phyloP scores from a whole-genome alignment of 108 stramenopile species.

The Nitzschia sp. region DNA sequence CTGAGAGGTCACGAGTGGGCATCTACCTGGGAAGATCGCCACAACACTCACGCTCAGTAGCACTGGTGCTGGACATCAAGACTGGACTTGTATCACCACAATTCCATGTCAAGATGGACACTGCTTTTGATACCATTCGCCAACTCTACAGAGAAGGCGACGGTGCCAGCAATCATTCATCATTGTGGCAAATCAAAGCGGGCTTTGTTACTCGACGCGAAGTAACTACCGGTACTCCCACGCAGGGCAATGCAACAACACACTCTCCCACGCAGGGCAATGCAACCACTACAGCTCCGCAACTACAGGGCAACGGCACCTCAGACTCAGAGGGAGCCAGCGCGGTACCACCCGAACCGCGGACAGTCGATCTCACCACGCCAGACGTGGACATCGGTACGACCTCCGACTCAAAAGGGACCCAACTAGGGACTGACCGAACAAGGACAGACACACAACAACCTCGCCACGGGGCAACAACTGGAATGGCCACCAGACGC shows the following conservation, averaged over 20 bases:
- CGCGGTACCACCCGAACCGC: not conserved
- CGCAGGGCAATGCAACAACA: not conserved
- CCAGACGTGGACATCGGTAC: not conserved
- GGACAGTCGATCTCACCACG: not conserved
- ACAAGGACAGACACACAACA: not conserved
- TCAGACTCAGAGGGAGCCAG: not conserved
- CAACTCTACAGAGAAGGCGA: not conserved
- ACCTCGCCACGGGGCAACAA: not conserved
- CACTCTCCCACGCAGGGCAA: not conserved
- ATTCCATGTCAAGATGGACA: slow-evolving; percentile 40
- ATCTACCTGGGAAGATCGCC: slow-evolving; percentile 39
- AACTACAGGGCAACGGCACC: not conserved
- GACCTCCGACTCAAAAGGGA: not conserved
- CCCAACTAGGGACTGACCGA: not conserved
- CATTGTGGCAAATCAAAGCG: slow-evolving; percentile 13
- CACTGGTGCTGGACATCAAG: slow-evolving; percentile 30
- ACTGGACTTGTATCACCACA: slow-evolving; percentile 38
- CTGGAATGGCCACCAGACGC: not conserved
- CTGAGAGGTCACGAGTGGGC: slow-evolving; percentile 23
- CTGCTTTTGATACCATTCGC: slow-evolving; percentile 24
- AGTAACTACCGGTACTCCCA: too few relatives aligned
- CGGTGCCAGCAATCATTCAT: too few relatives aligned
- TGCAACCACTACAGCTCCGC: not conserved
- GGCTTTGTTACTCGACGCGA: not conserved
- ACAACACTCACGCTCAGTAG: slow-evolving; percentile 29